A percentile compares a stretch with the other conserved stretches of the same genome.
These are phyloP conservation scores for Diversispora eburnea DNA, from an alignment of 192 early-diverging fungal species.

Conservation along the genomic window DNA sequence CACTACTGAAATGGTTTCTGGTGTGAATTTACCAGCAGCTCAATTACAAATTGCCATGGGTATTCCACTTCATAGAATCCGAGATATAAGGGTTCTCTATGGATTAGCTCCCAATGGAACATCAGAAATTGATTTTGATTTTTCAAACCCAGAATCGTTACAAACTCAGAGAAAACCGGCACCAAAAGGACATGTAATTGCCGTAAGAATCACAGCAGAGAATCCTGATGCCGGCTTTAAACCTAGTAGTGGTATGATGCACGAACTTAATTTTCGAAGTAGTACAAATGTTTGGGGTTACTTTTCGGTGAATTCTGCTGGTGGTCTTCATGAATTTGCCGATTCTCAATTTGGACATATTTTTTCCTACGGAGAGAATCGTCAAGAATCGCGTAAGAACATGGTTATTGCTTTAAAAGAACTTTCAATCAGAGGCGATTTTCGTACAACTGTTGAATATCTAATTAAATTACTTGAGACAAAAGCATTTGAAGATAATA, in stretches of 20 bases:
- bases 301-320: slow-evolving; percentile 91
- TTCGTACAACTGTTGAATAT: slow-evolving; percentile 98
- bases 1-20: slow-evolving; percentile 98
- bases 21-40: slow-evolving; percentile 96
- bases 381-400: slow-evolving; percentile 90
- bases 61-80: slow-evolving; percentile 91
- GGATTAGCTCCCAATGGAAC: slow-evolving; percentile 83
- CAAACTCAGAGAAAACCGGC: slow-evolving; percentile 87
- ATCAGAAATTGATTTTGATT: slow-evolving; percentile 93
- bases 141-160: slow-evolving; percentile 66
- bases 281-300: slow-evolving; percentile 99
- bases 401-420: slow-evolving; percentile 98
- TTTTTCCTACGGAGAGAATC: slow-evolving; percentile 93
- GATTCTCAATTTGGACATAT: slow-evolving; percentile 99
- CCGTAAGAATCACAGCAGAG: slow-evolving; percentile 96
- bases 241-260: slow-evolving; percentile 92
- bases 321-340: slow-evolving; percentile 98
- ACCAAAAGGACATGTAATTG: slow-evolving; percentile 97
- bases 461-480: slow-evolving; percentile 91
- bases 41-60: slow-evolving; percentile 99
- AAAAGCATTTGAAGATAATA: slow-evolving; percentile 82
- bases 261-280: slow-evolving; percentile 94
- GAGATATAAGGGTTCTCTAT: slow-evolving; percentile 94
- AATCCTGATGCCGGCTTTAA: slow-evolving; percentile 99
- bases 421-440: slow-evolving; percentile 96